Evolutionary conservation across 306 rosid species (phyloP), one percentile per base, ranked within the genome.

Genomic region (Quercus aquifolioides): DNA sequence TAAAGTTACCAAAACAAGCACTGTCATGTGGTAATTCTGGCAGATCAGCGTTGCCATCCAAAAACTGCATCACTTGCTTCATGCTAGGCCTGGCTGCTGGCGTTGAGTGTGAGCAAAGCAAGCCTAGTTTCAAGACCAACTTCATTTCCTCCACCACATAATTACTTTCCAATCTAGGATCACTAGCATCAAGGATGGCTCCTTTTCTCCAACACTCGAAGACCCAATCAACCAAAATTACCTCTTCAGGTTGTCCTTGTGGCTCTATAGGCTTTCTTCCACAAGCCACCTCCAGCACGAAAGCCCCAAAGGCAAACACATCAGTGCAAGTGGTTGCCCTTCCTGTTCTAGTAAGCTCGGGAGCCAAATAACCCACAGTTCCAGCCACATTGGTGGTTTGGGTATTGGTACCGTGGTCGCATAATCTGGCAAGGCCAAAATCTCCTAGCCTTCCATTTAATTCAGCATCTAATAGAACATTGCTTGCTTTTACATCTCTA

Each of bases 401-500:
- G 49, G 91, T 91, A 71, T 92, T 83, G 46, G 75, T 75, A 2
- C 91, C 92, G 49, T 86, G 97, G 21, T 90, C 91, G 38, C 82
- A 80, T 46, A 90, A 65, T 33, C 86, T 90, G 2, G 97, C 88
- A 38, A 90, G 92, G 28, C 94, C 94, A 65, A 92, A 92, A 79
- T 90, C 97, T 1, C 93, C 94, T 43, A 90, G 78, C 51, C 92
- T 82, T 1, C 90, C 94, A 74, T 87, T 90, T 74, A 89, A 73
- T 14, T 92, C 87, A 0, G 71, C 65, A 23, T 92, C 97, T 26
- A 89, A 43, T 55, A 90, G 71, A 9, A 90, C 88, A 82, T 92
- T 92, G 69, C 97, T 87, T 8, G 97, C 91, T 69, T 92, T 89
- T 26, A 92, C 87, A 56, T 92, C 94, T 80, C 94, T 90, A 35